phyloP scores from a whole-genome alignment of 345 rosid species.

The Hibiscus tridactylites region DNA sequence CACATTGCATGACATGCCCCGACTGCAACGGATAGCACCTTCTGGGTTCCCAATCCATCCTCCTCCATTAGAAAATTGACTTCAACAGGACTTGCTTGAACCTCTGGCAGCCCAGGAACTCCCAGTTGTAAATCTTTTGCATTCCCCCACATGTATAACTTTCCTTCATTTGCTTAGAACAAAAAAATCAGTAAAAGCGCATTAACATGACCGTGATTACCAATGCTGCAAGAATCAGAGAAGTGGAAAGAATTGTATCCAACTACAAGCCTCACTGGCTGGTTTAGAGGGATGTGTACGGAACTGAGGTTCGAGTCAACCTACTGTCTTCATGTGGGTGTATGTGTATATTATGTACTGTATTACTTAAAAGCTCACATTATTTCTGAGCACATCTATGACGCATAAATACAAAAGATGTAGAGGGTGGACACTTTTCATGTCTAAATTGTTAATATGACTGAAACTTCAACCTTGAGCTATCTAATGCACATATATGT shows the following conservation, averaged over 20 bases:
- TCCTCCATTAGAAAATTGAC: conserved; percentile 70
- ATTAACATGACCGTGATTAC: too few relatives aligned
- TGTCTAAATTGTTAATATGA: background rate
- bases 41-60: conserved; percentile 45
- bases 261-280: background rate
- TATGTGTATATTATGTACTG: too few relatives aligned
- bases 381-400: background rate
- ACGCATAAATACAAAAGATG: background rate
- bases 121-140: conserved; percentile 81
- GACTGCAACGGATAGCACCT: conserved; percentile 57
- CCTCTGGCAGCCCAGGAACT: conserved; percentile 73
- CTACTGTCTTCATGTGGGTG: background rate
- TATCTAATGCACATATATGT: background rate
- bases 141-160: conserved; percentile 94
- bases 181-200: too few relatives aligned
- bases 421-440: background rate
- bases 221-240: too few relatives aligned
- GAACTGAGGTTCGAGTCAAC: background rate
- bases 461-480: background rate
- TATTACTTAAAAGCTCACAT: too few relatives aligned
- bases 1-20: conserved; percentile 93
- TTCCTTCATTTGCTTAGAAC: conserved; percentile 50
- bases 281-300: background rate
- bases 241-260: background rate
- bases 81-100: conserved; percentile 58